Conservation (phyloP, 164 flowering plant genomes). For the Vitis amurensis region DNA sequence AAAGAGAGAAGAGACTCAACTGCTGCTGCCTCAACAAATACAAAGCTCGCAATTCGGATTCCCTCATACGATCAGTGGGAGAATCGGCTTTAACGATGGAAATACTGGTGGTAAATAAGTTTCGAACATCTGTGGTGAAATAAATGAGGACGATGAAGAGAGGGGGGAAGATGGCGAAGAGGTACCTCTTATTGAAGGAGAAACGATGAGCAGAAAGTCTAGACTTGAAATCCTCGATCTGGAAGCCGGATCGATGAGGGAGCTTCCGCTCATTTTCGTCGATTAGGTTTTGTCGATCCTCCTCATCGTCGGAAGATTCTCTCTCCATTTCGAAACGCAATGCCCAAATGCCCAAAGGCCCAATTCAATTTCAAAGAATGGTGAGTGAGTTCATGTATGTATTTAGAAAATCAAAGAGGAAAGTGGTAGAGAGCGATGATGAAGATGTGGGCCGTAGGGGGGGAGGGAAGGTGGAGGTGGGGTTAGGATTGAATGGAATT, state of each 20-base stretch:
- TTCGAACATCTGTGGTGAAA: slow-evolving; percentile 49
- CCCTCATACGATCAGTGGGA: slow-evolving; percentile 48
- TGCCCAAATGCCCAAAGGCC: too few relatives aligned
- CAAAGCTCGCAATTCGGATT: slow-evolving; percentile 73
- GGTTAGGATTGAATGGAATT: too few relatives aligned
- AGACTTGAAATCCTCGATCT: slow-evolving; percentile 25
- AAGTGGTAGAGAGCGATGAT: too few relatives aligned
- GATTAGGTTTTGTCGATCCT: slow-evolving; percentile 50
- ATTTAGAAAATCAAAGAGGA: too few relatives aligned
- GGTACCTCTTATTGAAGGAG: slow-evolving; percentile 44
- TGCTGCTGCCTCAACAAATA: slow-evolving; percentile 71
- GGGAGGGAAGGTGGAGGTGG: too few relatives aligned
- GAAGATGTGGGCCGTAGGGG: too few relatives aligned
- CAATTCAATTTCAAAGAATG: background rate
- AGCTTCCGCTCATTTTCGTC: slow-evolving; percentile 35
- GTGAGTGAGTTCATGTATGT: background rate
- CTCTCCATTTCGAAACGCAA: slow-evolving; percentile 24
- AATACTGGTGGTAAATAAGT: slow-evolving; percentile 30
- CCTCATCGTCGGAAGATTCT: slow-evolving; percentile 58
- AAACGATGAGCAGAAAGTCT: slow-evolving; percentile 16
- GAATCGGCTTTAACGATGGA: slow-evolving; percentile 22
- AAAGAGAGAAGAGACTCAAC: slow-evolving; percentile 52
- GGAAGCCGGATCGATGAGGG: slow-evolving; percentile 30
- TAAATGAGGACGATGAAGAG: slow-evolving; percentile 45
- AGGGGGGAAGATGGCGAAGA: slow-evolving; percentile 45